Evolutionary conservation across 1,284 basidiomycete genomes (phyloP).

Genomic region (Tremellales sp.): DNA sequence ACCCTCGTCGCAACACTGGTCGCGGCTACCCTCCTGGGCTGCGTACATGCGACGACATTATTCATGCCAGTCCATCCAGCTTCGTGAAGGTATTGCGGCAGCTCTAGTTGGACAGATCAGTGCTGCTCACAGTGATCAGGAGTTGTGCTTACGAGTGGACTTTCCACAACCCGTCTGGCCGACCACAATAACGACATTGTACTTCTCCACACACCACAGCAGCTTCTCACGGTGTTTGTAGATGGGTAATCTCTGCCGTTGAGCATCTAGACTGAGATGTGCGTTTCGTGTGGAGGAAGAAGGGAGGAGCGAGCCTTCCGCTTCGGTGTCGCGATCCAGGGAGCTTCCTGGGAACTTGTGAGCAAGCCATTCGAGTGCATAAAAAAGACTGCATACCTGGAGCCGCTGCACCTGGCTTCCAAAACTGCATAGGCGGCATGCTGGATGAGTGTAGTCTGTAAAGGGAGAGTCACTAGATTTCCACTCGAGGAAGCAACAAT

Average conservation of each 20-base stretch:
- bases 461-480: not conserved
- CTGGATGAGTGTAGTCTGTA: not conserved
- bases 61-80: slow-evolving; percentile 80
- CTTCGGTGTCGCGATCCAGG: slow-evolving; percentile 75
- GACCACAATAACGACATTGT: slow-evolving; percentile 77
- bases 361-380: not conserved
- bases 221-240: slow-evolving; percentile 80
- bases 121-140: not conserved
- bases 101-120: slow-evolving; percentile 55
- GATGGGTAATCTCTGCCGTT: slow-evolving; percentile 79
- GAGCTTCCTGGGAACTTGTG: slow-evolving; percentile 54
- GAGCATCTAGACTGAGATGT: slow-evolving; percentile 60
- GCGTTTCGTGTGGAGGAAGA: slow-evolving; percentile 52
- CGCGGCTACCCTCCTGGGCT: slow-evolving; percentile 91
- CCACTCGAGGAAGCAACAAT: not conserved
- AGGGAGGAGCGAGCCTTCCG: slow-evolving; percentile 64
- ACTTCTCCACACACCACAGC: slow-evolving; percentile 76
- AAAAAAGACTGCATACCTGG: slow-evolving; percentile 56
- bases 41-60: slow-evolving; percentile 81
- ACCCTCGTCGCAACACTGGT: slow-evolving; percentile 90
- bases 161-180: slow-evolving; percentile 98
- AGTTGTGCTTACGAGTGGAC: slow-evolving; percentile 72
- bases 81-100: slow-evolving; percentile 91
- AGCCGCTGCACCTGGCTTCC: slow-evolving; percentile 66
- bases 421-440: slow-evolving; percentile 48